These are phyloP conservation scores for Pythium brachiatum DNA, from an alignment of 352 stramenopile species.

Conservation along the genomic window DNA sequence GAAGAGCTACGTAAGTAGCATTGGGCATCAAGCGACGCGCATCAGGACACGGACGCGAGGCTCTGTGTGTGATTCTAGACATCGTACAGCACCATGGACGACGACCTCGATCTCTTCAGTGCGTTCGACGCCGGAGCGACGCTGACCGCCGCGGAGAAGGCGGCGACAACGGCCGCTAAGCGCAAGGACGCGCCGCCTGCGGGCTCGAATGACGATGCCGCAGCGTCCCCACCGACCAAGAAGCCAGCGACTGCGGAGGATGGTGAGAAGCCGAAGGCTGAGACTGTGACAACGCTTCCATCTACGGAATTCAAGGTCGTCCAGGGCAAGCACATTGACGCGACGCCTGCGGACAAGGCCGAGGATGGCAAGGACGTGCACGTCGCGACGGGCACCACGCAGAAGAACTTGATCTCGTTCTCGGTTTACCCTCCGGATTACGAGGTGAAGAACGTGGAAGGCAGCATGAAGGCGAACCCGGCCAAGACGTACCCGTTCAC, in stretches of 20 bases:
- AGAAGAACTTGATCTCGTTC: conserved; percentile 96
- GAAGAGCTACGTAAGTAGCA: conserved; percentile 5
- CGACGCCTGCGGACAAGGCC: conserved; percentile 42
- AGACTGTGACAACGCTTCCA: conserved; percentile 14
- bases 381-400: conserved; percentile 91
- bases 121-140: conserved; percentile 89
- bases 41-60: background rate
- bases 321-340: conserved; percentile 72
- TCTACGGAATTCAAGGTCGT: conserved; percentile 62
- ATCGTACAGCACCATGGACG: conserved; percentile 39
- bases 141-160: conserved; percentile 56
- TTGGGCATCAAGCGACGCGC: conserved; percentile 17
- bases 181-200: conserved; percentile 36
- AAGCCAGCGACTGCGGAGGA: conserved; percentile 37
- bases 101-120: conserved; percentile 93
- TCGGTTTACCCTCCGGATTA: conserved; percentile 87
- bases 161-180: conserved; percentile 31
- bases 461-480: conserved; percentile 61
- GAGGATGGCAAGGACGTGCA: conserved; percentile 47
- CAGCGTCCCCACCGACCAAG: conserved; percentile 40
- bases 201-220: conserved; percentile 30
- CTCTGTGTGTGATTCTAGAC: conserved; percentile 2
- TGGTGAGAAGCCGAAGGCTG: conserved; percentile 5
- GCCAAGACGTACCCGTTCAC: conserved; percentile 98
- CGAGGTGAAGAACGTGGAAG: conserved; percentile 40